Percentiles rank a stretch among this genome's conserved stretches.
Evolutionary conservation across 2,329 filamentous ascomycete species (phyloP).

Genomic region (Aaosphaeria arxii): DNA sequence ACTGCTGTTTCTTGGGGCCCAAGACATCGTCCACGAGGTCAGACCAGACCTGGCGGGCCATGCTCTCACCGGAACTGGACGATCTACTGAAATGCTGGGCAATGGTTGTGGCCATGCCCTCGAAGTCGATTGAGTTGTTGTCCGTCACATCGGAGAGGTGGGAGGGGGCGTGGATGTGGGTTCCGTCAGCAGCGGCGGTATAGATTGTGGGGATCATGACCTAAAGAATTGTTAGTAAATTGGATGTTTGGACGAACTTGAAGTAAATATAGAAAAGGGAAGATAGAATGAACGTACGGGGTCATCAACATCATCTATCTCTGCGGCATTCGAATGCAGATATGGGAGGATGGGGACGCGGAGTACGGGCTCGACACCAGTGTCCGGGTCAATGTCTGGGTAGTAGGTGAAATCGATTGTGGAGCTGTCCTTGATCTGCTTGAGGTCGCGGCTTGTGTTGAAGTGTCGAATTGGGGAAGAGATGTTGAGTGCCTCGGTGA

Average conservation of each 20-base stretch:
- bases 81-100: conserved; percentile 26
- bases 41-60: conserved; percentile 45
- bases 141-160: conserved; percentile 59
- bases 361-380: conserved; percentile 33
- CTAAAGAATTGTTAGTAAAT: conserved; percentile 10
- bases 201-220: conserved; percentile 58
- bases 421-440: conserved; percentile 56
- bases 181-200: conserved; percentile 49
- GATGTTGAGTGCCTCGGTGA: conserved; percentile 23
- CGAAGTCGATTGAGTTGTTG: conserved; percentile 54
- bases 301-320: neutral
- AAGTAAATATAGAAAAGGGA: neutral
- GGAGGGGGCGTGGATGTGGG: conserved; percentile 48
- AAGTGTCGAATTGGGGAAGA: conserved; percentile 50
- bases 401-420: conserved; percentile 64
- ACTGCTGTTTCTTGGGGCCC: conserved; percentile 26
- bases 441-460: conserved; percentile 59
- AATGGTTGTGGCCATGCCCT: conserved; percentile 54
- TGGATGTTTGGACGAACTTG: neutral
- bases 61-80: conserved; percentile 41
- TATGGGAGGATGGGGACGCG: conserved; percentile 50
- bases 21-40: conserved; percentile 51
- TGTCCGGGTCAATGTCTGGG: conserved; percentile 49
- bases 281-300: neutral
- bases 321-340: neutral